Conservation (phyloP, 192 early-diverging fungal species). For the Coemansia sp. region DNA sequence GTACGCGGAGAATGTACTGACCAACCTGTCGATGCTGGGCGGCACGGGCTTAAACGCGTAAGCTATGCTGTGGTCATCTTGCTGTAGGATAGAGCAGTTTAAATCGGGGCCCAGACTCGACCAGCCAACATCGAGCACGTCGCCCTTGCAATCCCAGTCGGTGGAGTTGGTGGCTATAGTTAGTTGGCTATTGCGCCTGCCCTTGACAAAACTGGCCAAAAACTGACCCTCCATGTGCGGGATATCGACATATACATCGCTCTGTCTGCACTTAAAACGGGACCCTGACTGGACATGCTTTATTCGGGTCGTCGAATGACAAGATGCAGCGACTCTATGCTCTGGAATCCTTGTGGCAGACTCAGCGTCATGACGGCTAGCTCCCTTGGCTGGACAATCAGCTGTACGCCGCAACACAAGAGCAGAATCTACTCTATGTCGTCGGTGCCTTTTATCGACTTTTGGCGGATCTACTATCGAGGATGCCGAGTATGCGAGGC, state of each 20-base stretch:
- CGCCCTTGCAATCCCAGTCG: background rate
- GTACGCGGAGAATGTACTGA: background rate
- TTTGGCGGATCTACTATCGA: background rate
- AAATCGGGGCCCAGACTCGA: background rate
- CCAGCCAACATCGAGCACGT: background rate
- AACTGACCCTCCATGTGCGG: conserved; percentile 2
- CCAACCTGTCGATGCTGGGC: conserved; percentile 9
- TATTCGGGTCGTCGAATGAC: background rate
- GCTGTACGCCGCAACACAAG: background rate
- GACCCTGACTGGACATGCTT: background rate
- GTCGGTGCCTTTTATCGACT: background rate
- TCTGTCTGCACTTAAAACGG: background rate
- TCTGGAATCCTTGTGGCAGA: background rate
- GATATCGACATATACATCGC: conserved; percentile 21
- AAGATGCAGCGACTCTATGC: background rate
- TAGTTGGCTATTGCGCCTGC: background rate
- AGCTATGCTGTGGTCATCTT: background rate
- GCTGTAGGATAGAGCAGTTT: background rate
- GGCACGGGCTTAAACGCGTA: conserved; percentile 4
- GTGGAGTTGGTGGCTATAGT: background rate
- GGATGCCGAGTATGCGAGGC: background rate
- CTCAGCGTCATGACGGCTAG: background rate
- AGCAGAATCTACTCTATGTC: background rate
- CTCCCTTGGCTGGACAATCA: background rate
- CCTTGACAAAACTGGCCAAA: background rate